A percentile compares a stretch with the other conserved stretches of the same genome.
These are phyloP conservation scores for Scheffersomyces titani DNA, from an alignment of 1,139 yeast genomes.

Conservation along the genomic window DNA sequence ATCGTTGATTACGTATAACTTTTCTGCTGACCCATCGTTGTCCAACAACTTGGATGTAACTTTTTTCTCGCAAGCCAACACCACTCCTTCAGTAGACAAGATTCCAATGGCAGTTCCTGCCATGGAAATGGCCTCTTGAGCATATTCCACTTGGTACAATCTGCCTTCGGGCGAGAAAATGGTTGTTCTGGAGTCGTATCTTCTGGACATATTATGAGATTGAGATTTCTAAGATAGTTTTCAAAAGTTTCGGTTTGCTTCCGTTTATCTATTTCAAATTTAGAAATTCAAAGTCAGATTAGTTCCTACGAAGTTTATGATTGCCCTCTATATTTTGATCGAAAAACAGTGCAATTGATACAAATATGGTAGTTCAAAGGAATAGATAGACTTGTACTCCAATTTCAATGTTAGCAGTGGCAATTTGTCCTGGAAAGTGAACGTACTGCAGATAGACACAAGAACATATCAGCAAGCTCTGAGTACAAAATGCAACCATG, in stretches of 20 bases:
- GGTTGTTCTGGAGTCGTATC: constrained; percentile 94
- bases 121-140: constrained; percentile 94
- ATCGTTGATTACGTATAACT: constrained; percentile 77
- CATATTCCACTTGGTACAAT: constrained; percentile 93
- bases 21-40: constrained; percentile 92
- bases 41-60: constrained; percentile 90
- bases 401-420: neutral
- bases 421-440: neutral
- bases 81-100: constrained; percentile 90
- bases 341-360: neutral
- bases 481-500: neutral
- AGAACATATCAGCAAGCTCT: neutral
- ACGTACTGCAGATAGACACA: neutral
- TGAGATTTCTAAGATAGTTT: neutral
- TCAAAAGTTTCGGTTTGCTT: neutral
- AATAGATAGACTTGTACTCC: neutral
- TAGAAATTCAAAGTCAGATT: neutral
- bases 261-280: neutral
- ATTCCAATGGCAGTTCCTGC: constrained; percentile 98
- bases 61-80: constrained; percentile 93
- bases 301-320: neutral
- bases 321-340: neutral
- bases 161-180: constrained; percentile 99
- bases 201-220: constrained; percentile 41
- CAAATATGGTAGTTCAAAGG: neutral